Evolutionary conservation across 2,329 filamentous ascomycete species (phyloP), one percentile per base, ranked within the genome.

Genomic region (Talaromyces atroroseus): DNA sequence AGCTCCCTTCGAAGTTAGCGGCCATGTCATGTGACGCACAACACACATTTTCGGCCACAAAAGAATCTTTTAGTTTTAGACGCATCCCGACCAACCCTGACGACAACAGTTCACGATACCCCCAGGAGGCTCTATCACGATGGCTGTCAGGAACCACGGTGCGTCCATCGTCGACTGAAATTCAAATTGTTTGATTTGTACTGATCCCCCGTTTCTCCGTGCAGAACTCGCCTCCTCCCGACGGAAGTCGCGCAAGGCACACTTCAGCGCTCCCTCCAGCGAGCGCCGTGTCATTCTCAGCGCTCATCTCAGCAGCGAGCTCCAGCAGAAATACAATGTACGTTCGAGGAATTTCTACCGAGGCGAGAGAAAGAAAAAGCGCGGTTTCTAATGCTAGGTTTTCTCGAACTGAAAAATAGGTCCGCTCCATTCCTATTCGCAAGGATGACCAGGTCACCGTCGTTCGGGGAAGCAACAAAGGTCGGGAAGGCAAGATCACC

Each of bases 281-380:
- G 84, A 90, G 76, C 92, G 94, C 80, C 90, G 94, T 76, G 84
- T 87, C 71, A 96, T 96, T 82, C 96, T 99, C 92, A 92, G 88
- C 82, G 92, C 94, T 68, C 89, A 90, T 71, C 85, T 96, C 68
- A 89, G 84, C 83, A 95, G 96, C 85, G 94, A 99, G 83, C 86
- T 99, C 76, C 88, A 91, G 76, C 92, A 96, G 81, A 94, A 99
- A 87, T 89, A 99, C 89, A 95, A 95, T 80, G 94, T 96, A 84
- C 67, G 88, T 40, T 51, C 21, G 18, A 34, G 11, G 7, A 5
- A 32, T 45, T 23, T 21, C 32, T 8, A 49, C 44, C 44, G 21
- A 29, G 16, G 3, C 20, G 32, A 34, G 23, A 29, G 5, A 34
- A 38, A 21, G 23, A 44, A 5, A 12, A 51, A 20, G 11, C 23